Conservation (phyloP, 2,329 filamentous ascomycete genomes). For the Thelonectria blattea region DNA sequence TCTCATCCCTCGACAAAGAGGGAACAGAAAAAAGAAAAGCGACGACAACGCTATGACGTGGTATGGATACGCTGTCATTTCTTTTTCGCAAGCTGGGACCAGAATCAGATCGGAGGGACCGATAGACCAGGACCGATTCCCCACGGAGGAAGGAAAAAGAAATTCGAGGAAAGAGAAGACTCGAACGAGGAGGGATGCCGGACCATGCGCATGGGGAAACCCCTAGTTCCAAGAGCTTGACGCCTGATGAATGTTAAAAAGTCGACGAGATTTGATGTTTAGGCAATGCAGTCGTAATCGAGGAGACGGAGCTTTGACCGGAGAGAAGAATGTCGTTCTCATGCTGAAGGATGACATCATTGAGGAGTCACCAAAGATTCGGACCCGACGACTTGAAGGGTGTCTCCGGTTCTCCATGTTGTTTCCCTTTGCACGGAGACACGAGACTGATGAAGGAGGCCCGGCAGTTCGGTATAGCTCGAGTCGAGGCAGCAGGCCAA, state of each 20-base stretch:
- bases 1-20: not conserved
- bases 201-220: not conserved
- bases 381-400: not conserved
- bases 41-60: slow-evolving; percentile 10
- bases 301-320: slow-evolving; percentile 1
- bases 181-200: not conserved
- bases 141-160: not conserved
- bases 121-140: not conserved
- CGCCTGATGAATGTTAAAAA: not conserved
- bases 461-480: not conserved
- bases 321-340: not conserved
- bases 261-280: slow-evolving; percentile 1
- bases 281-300: not conserved
- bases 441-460: not conserved
- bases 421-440: too few species aligned
- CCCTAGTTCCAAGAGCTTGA: not conserved
- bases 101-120: not conserved
- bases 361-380: too few species aligned
- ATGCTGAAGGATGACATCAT: slow-evolving; percentile 8
- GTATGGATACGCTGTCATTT: not conserved
- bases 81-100: not conserved
- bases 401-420: too few species aligned
- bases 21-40: not conserved
- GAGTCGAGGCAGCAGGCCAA: not conserved
- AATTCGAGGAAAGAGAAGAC: not conserved